phyloP scores from a whole-genome alignment of 345 rosid species.

The Noccaea bulbosa region DNA sequence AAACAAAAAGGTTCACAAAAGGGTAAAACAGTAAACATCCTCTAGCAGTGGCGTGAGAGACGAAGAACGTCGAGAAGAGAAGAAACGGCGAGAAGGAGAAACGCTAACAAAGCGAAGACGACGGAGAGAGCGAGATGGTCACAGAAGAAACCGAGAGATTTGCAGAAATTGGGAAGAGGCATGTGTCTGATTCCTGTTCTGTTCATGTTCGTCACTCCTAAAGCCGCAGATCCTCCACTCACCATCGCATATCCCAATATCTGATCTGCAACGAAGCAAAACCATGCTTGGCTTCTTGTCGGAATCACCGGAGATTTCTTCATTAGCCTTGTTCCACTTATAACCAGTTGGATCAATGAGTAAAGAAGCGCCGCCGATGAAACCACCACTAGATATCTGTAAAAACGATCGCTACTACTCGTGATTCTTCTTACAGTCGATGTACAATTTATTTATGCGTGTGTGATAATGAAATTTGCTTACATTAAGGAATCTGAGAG shows the following conservation, averaged over 20 bases:
- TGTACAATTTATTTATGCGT: no score
- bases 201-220: constrained; percentile 82
- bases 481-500: constrained; percentile 77
- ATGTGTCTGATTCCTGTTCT: constrained; percentile 76
- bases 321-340: constrained; percentile 54
- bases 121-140: constrained; percentile 72
- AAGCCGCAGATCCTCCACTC: constrained; percentile 83
- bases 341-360: constrained; percentile 60
- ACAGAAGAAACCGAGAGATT: constrained; percentile 66
- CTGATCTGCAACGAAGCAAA: constrained; percentile 76
- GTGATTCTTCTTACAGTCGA: no score
- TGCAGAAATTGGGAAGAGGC: constrained; percentile 82
- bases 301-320: constrained; percentile 53
- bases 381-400: constrained; percentile 74
- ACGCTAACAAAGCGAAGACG: constrained; percentile 64
- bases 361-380: constrained; percentile 62
- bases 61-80: constrained; percentile 62
- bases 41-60: constrained; percentile 49
- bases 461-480: constrained; percentile 34
- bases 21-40: neutral
- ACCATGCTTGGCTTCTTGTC: constrained; percentile 77
- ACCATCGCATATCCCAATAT: constrained; percentile 66
- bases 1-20: neutral
- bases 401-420: no score
- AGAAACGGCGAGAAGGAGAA: constrained; percentile 62